Evolutionary conservation across 1,284 basidiomycete genomes (phyloP).

Genomic region (Cyathus olla): DNA sequence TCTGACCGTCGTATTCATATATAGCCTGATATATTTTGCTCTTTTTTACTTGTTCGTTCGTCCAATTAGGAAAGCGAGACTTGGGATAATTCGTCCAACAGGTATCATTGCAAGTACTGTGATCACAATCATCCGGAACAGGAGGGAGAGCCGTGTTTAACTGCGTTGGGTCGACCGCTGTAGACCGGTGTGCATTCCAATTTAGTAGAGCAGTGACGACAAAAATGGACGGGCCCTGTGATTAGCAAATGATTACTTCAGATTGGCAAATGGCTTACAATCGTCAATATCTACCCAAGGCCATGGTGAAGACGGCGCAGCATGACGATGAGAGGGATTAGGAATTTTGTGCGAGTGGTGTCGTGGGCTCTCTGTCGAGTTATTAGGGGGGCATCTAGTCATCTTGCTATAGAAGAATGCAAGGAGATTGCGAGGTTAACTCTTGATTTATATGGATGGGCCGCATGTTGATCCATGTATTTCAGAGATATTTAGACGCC

Average conservation of each 20-base stretch:
- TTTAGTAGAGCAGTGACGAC: too few species aligned
- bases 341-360: too few species aligned
- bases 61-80: conserved; percentile 40
- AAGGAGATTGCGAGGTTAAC: too few species aligned
- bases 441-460: too few species aligned
- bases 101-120: conserved; percentile 15
- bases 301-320: conserved; percentile 43
- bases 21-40: conserved; percentile 30
- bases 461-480: too few species aligned
- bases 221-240: too few species aligned
- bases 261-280: conserved; percentile 21
- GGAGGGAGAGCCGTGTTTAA: conserved; percentile 6
- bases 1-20: conserved; percentile 13
- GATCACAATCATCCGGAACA: conserved; percentile 24
- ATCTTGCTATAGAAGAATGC: too few species aligned
- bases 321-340: conserved; percentile 36
- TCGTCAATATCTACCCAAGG: conserved; percentile 51
- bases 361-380: too few species aligned
- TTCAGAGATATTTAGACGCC: too few species aligned
- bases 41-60: conserved; percentile 28
- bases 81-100: conserved; percentile 39
- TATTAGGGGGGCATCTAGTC: too few species aligned
- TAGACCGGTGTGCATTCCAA: too few species aligned
- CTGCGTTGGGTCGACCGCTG: conserved; percentile 26
- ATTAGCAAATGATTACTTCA: too few species aligned